Percentiles rank a stretch among this genome's conserved stretches.
Conservation (phyloP, 2,329 filamentous ascomycete genomes). For the Trichoderma sp. region DNA sequence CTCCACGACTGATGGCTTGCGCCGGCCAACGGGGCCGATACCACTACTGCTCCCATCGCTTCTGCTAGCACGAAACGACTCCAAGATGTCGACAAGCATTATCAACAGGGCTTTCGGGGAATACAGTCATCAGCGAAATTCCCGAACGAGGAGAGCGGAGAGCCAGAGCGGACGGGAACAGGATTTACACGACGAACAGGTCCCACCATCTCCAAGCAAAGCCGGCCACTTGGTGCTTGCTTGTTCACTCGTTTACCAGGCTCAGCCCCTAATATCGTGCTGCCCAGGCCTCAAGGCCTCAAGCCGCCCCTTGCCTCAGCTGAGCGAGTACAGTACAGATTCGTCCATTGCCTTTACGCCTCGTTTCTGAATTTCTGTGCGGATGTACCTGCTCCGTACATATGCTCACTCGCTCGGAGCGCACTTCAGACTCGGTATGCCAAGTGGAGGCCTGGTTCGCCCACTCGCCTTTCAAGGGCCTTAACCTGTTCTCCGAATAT, state of each 20-base stretch:
- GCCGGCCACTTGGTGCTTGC: not conserved
- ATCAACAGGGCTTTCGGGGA: not conserved
- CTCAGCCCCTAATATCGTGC: constrained; percentile 1
- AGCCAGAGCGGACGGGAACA: not conserved
- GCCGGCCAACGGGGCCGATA: not conserved
- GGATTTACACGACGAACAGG: not conserved
- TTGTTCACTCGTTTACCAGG: not conserved
- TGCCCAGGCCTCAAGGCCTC: not conserved
- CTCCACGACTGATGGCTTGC: not conserved
- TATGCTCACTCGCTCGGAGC: not conserved
- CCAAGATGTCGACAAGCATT: not conserved
- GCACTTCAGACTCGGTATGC: not conserved
- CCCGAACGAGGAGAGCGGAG: not conserved
- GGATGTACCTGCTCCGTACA: not conserved
- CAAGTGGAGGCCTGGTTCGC: not conserved
- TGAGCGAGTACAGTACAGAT: not conserved
- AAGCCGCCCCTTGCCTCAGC: not conserved
- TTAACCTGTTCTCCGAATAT: not conserved
- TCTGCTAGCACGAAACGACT: not conserved
- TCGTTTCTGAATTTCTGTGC: not conserved
- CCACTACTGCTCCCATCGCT: not conserved
- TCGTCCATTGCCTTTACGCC: not conserved
- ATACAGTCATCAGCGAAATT: not conserved
- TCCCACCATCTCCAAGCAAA: not conserved
- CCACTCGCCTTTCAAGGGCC: not conserved